Evolutionary conservation across 768 basidiomycete species (phyloP), one percentile per base, ranked within the genome.

Genomic region (Leccinum arenicola): DNA sequence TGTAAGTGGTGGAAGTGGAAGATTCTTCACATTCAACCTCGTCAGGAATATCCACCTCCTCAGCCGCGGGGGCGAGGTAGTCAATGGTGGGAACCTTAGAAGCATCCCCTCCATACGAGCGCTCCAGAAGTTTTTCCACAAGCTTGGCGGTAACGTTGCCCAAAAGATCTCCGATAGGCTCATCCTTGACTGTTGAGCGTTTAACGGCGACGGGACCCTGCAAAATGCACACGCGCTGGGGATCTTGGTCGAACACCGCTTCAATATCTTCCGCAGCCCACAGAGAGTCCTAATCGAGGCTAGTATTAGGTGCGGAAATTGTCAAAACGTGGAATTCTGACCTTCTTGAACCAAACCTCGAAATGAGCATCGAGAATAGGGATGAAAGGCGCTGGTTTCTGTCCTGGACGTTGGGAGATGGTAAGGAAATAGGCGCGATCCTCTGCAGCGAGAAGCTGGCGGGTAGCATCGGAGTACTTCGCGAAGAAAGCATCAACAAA

Each of bases 311-410:
- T 52, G 47, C 11, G 36, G 58, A 9, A 25, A 54, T 51, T 4
- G 23, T 53, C 49, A 21, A 52, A 19, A 57, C 50, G 9, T 19
- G 14, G 6, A 31, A 36, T 47, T 62, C 80, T 43, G 61, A 91
- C 93, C 89, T 99, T 99, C 84, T 99, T 98, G 80, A 99, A 98
- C 97, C 97, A 99, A 54, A 98, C 95, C 72, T 95, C 93, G 70
- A 98, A 98, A 64, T 76, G 86, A 21, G 88, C 86, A 71, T 98
- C 95, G 54, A 98, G 84, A 31, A 99, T 87, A 4, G 96, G 95
- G 66, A 99, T 97, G 80, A 98, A 99, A 0, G 97, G 97, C 7
- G 89, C 96, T 1, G 97, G 97, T 76, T 98, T 99, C 81, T 99
- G 97, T 4, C 94, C 95, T 12, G 93, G 92, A 51, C 97, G 84